These are phyloP conservation scores for Wickerhamiella siamensis DNA, from an alignment of 805 yeast species.

Conservation along the genomic window DNA sequence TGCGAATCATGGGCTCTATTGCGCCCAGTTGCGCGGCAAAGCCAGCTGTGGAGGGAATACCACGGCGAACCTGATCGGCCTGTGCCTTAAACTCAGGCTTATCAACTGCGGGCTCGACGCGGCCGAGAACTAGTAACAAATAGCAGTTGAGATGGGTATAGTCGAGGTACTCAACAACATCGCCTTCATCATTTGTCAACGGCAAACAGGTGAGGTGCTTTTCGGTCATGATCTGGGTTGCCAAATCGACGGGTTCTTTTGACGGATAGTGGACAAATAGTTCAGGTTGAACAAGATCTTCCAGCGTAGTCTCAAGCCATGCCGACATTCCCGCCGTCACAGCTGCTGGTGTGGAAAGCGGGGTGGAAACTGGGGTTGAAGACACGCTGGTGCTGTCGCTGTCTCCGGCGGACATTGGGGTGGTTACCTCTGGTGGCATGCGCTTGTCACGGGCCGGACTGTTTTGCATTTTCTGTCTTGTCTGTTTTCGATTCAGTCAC, in stretches of 20 bases:
- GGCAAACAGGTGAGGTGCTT: constrained; percentile 80
- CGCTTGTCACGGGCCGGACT: not conserved
- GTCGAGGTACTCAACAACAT: constrained; percentile 53
- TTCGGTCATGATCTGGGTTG: constrained; percentile 61
- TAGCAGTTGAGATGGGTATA: constrained; percentile 84
- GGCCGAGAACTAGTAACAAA: constrained; percentile 69
- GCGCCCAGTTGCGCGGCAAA: constrained; percentile 75
- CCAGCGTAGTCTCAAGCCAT: constrained; percentile 34
- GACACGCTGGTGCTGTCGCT: not conserved
- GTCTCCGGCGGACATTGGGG: not conserved
- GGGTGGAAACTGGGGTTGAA: not conserved
- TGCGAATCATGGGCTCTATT: constrained; percentile 62
- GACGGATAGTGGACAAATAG: constrained; percentile 59
- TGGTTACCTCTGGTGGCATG: not conserved
- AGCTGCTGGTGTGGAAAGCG: not conserved
- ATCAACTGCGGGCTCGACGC: constrained; percentile 30
- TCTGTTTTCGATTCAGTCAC: too few species aligned
- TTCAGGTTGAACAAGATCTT: constrained; percentile 64
- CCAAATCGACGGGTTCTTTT: constrained; percentile 64
- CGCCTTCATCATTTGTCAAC: constrained; percentile 27
- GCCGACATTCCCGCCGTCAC: not conserved
- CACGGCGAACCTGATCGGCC: constrained; percentile 56
- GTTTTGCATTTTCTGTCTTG: not conserved
- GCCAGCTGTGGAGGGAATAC: constrained; percentile 82
- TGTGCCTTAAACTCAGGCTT: constrained; percentile 27